phyloP scores from a whole-genome alignment of 1,284 basidiomycete genomes.

The Butyriboletus appendiculatus region DNA sequence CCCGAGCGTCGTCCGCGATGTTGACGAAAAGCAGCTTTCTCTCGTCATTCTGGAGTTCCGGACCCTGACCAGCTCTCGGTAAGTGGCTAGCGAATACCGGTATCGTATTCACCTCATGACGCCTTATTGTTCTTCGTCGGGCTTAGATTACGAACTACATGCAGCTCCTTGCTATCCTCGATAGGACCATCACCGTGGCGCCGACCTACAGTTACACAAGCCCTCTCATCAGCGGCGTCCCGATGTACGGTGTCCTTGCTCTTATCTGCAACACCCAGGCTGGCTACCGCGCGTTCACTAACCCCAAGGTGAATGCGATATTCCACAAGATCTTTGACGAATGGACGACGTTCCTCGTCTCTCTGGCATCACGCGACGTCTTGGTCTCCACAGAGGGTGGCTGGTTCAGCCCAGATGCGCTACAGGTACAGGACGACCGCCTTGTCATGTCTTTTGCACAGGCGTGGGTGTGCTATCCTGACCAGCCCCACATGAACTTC shows the following conservation, averaged over 20 bases:
- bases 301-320: no score
- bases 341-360: slow-evolving; percentile 48
- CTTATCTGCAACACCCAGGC: slow-evolving; percentile 33
- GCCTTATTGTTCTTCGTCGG: background rate
- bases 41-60: slow-evolving; percentile 38
- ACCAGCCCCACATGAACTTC: slow-evolving; percentile 29
- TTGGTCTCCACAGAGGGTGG: slow-evolving; percentile 38
- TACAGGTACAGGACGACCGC: slow-evolving; percentile 23
- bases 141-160: slow-evolving; percentile 44
- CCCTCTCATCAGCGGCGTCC: slow-evolving; percentile 28
- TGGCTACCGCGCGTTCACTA: slow-evolving; percentile 45
- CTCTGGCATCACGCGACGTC: slow-evolving; percentile 42
- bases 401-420: slow-evolving; percentile 46
- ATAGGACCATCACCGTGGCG: slow-evolving; percentile 38
- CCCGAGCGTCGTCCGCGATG: background rate
- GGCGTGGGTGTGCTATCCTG: slow-evolving; percentile 13
- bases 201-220: slow-evolving; percentile 17
- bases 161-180: slow-evolving; percentile 45
- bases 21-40: slow-evolving; percentile 17
- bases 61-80: slow-evolving; percentile 4
- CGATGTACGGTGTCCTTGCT: slow-evolving; percentile 27
- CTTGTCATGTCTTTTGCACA: slow-evolving; percentile 23
- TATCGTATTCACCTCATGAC: background rate
- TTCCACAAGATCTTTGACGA: slow-evolving; percentile 37
- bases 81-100: background rate